Conservation (phyloP, 2,329 filamentous ascomycete species). For the Colletotrichum costaricense region DNA sequence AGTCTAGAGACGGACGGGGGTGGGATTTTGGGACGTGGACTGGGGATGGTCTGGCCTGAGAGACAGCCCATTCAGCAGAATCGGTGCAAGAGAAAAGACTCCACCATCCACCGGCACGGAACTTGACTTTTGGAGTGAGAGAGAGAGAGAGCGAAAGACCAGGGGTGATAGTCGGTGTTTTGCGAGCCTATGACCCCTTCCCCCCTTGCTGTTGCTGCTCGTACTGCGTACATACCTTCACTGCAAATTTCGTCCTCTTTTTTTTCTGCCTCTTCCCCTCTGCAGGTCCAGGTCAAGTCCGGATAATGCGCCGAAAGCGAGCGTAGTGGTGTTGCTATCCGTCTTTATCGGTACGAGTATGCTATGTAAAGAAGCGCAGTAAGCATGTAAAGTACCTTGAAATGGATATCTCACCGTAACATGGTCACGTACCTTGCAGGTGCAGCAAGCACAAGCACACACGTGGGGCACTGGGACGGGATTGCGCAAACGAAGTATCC, state of each 20-base stretch:
- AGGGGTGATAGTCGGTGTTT: neutral
- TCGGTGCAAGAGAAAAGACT: neutral
- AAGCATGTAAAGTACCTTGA: neutral
- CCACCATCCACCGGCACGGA: slow-evolving; percentile 3
- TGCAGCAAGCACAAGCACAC: neutral
- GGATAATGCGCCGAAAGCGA: slow-evolving; percentile 7
- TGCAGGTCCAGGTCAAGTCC: neutral
- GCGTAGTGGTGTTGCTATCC: neutral
- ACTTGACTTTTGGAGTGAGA: neutral
- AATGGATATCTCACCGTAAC: slow-evolving; percentile 1
- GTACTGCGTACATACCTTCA: neutral
- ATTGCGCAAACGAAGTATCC: slow-evolving; percentile 28
- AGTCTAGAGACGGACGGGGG: slow-evolving; percentile 4
- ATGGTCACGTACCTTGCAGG: neutral
- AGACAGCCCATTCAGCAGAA: slow-evolving; percentile 27
- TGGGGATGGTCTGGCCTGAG: slow-evolving; percentile 19
- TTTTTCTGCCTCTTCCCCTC: neutral
- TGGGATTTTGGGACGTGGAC: slow-evolving; percentile 13
- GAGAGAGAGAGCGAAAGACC: neutral
- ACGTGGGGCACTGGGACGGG: slow-evolving; percentile 16
- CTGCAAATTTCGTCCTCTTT: neutral
- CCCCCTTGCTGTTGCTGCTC: neutral
- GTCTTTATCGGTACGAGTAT: neutral
- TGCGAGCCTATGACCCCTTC: no score
- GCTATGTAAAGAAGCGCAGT: neutral